These are phyloP conservation scores for Amaranthus cruentus DNA, from an alignment of 148 eudicot species.

Conservation along the genomic window DNA sequence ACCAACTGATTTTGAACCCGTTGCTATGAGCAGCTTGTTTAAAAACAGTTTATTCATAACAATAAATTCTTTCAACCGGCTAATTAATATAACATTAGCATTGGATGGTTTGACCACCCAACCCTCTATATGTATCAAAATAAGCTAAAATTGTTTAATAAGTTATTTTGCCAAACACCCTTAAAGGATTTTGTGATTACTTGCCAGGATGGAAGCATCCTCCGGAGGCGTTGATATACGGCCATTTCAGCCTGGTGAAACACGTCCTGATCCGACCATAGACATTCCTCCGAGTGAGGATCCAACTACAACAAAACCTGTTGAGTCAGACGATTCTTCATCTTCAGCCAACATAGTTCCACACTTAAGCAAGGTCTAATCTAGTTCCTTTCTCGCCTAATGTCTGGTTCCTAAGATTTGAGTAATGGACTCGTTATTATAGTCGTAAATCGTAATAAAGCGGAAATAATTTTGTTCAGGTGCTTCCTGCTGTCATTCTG, in stretches of 20 bases:
- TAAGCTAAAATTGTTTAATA: no score
- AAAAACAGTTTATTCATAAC: no score
- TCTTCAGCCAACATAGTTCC: conserved; percentile 27
- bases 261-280: conserved; percentile 20
- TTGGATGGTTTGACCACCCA: no score
- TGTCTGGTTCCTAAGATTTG: conserved; percentile 9
- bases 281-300: conserved; percentile 27
- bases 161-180: no score
- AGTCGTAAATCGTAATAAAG: conserved; percentile 1
- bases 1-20: no score
- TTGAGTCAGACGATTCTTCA: conserved; percentile 25
- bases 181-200: not conserved
- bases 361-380: conserved; percentile 37
- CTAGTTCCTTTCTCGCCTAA: conserved; percentile 10
- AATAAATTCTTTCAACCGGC: no score
- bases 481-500: conserved; percentile 21
- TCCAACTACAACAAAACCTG: conserved; percentile 20
- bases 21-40: no score
- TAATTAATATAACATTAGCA: no score
- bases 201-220: conserved; percentile 70
- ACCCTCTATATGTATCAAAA: no score
- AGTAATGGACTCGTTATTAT: not conserved
- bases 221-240: conserved; percentile 51
- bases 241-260: conserved; percentile 36
- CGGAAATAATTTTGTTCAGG: conserved; percentile 27